Conservation (phyloP, 1,284 basidiomycete genomes). For the Cutaneotrichosporon spelunceum region DNA sequence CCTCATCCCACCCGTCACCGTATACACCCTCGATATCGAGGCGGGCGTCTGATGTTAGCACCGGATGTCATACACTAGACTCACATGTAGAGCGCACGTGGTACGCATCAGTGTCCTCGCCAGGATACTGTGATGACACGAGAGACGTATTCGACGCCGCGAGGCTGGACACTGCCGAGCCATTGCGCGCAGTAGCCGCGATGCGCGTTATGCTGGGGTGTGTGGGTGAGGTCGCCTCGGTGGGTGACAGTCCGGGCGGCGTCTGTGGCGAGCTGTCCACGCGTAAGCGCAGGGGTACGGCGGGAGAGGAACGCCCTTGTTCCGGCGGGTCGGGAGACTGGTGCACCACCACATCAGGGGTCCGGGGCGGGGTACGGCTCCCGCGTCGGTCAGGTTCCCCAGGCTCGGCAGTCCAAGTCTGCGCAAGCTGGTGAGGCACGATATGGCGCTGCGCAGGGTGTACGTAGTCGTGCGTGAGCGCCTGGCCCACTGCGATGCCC, state of each 20-base stretch:
- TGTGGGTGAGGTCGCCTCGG: constrained; percentile 13
- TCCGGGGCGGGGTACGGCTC: neutral
- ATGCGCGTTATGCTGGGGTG: constrained; percentile 20
- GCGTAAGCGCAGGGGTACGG: constrained; percentile 2
- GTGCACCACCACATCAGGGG: neutral
- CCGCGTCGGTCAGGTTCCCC: neutral
- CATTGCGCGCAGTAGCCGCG: constrained; percentile 5
- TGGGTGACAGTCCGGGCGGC: constrained; percentile 2
- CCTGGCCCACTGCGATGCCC: neutral
- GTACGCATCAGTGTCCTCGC: constrained; percentile 77
- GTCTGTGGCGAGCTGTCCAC: neutral
- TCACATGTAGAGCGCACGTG: constrained; percentile 75
- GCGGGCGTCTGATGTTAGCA: constrained; percentile 59
- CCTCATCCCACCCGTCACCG: constrained; percentile 87
- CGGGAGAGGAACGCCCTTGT: neutral
- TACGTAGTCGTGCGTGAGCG: neutral
- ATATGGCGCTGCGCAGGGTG: neutral
- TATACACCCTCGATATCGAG: constrained; percentile 78
- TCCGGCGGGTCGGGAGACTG: neutral
- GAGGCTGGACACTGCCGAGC: constrained; percentile 1
- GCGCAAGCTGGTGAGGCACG: constrained; percentile 2
- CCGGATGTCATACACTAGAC: neutral
- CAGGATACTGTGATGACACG: constrained; percentile 41
- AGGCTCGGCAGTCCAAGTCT: neutral
- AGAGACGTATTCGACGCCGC: constrained; percentile 13